Evolutionary conservation across 306 rosid genomes (phyloP).

Genomic region (Pterocarpus santalinus): DNA sequence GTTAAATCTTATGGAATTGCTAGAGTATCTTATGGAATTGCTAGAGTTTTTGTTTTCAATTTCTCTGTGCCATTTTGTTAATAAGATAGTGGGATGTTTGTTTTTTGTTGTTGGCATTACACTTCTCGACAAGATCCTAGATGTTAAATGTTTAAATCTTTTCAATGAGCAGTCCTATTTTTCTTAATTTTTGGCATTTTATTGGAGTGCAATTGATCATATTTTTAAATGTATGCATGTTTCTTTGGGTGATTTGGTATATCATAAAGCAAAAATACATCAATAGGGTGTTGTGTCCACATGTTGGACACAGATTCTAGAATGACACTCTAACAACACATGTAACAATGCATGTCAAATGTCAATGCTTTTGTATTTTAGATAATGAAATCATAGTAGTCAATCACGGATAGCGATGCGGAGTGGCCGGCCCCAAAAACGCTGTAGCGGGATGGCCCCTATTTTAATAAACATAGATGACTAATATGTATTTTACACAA

Average conservation of each 20-base stretch:
- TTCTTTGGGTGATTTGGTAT: not conserved
- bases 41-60: slow-evolving; percentile 1
- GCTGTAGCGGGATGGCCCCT: no score
- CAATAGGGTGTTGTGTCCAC: no score
- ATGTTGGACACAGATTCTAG: no score
- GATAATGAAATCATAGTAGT: no score
- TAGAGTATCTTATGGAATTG: slow-evolving; percentile 14
- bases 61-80: slow-evolving; percentile 20
- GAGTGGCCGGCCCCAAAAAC: no score
- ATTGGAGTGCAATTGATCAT: not conserved
- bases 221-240: not conserved
- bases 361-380: no score
- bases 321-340: no score
- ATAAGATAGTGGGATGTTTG: not conserved
- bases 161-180: not conserved
- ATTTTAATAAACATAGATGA: no score
- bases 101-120: not conserved
- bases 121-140: slow-evolving; percentile 9
- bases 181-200: not conserved
- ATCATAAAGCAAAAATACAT: not conserved
- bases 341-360: no score
- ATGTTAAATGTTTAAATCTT: not conserved
- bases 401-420: no score
- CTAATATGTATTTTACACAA: no score
- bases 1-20: slow-evolving; percentile 26